Base-by-base conservation (phyloP, 495 filamentous ascomycete genomes). In the Podospora pseudocomata region DNA sequence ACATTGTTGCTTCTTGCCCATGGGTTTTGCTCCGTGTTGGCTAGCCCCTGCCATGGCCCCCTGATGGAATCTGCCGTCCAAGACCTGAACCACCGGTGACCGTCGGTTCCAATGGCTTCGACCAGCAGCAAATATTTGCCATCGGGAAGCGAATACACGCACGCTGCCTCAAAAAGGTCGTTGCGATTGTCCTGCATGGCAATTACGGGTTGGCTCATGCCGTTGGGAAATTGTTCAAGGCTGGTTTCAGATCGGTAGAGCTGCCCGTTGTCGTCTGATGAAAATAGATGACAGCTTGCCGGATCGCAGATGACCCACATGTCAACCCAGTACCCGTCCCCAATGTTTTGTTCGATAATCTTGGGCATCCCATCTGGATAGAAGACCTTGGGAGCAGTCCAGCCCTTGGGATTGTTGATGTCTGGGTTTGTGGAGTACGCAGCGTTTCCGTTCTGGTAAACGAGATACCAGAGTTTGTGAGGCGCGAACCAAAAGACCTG, bases 271-370 rank as follows among this genome's bases (percentile, higher is more conserved):
- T 75, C 73, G 68, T 75, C 71, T 1, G 71, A 71, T 28, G 71
- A 73, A 64, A 75, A 75, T 0, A 75, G 65, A 63, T 73, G 67
- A 64, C 73, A 73, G 30, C 39, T 55, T 7, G 26, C n/a, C 2
- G 39, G 57, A 64, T 73, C 71, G 67, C 73, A 75, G 44, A 75
- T 73, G 20, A 73, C 73, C 73, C 73, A 75, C 73, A 75, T 75
- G 66, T 75, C 73, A 26, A 73, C 73, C 73, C 73, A 75, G 69
- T 75, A 75, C 5, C 68, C 67, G 11, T 34, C 54, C 34, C 65
- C 69, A 55, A 75, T 68, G 62, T 72, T 71, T 13, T 72, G 49
- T 0, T 32, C 13, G 57, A 75, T 69, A 58, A 73, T 73, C n/a
- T 44, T 15, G 0, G 73, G 73, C 64, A 23, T 68, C 16, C 32